A percentile compares a stretch with the other conserved stretches of the same genome.
phyloP scores from a whole-genome alignment of 257 asterid species.

The Parsonsia alboflavescens region DNA sequence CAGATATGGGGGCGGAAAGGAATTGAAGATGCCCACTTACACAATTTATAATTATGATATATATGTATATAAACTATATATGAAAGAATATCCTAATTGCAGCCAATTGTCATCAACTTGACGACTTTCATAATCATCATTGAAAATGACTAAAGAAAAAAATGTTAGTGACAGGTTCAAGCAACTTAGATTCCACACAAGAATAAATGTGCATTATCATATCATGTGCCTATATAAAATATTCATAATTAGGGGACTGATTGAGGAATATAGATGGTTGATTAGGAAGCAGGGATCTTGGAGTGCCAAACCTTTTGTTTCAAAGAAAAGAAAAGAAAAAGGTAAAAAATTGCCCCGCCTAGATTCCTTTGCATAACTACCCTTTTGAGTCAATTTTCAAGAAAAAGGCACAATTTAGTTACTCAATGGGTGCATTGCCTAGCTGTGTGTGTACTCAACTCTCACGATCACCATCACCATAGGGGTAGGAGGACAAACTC shows the following conservation, averaged over 20 bases:
- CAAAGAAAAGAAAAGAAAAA: neutral
- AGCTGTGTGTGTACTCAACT: neutral
- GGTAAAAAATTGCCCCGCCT: slow-evolving; percentile 24
- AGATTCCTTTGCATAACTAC: slow-evolving; percentile 53
- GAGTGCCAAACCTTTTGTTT: slow-evolving; percentile 40
- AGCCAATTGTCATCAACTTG: slow-evolving; percentile 35
- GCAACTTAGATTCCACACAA: slow-evolving; percentile 41
- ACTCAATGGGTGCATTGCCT: neutral
- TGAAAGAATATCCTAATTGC: slow-evolving; percentile 39
- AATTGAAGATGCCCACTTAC: slow-evolving; percentile 49
- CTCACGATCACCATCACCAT: neutral
- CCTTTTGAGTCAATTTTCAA: slow-evolving; percentile 35
- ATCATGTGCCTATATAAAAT: slow-evolving; percentile 23
- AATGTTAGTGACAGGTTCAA: slow-evolving; percentile 19
- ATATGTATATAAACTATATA: neutral
- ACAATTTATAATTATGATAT: slow-evolving; percentile 15
- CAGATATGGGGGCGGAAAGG: slow-evolving; percentile 16
- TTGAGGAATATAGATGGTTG: slow-evolving; percentile 29
- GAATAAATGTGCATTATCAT: slow-evolving; percentile 10
- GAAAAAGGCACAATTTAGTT: slow-evolving; percentile 6
- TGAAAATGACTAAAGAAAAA: slow-evolving; percentile 13
- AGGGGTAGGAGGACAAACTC: too few relatives aligned
- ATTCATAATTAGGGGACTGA: slow-evolving; percentile 11
- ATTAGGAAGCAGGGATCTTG: slow-evolving; percentile 50
- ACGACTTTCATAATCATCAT: slow-evolving; percentile 18